These are phyloP conservation scores for Tilletiopsis washingtonensis DNA, from an alignment of 1,284 basidiomycete species.

Conservation along the genomic window DNA sequence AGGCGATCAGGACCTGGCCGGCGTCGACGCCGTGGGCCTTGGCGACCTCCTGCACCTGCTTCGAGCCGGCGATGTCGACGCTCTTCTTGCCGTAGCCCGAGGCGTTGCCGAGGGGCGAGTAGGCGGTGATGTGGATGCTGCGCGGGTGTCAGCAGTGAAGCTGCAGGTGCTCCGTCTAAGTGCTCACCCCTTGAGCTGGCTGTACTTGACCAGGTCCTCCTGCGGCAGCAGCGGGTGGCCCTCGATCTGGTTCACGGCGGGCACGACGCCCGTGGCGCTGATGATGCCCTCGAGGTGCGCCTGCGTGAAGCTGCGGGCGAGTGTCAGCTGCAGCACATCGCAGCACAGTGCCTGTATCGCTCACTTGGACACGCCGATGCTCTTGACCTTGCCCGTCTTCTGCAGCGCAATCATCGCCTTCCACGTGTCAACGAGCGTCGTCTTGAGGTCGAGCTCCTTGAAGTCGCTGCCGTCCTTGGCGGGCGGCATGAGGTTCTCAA, in stretches of 20 bases:
- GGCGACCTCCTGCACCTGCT: conserved; percentile 44
- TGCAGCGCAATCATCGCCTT: conserved; percentile 63
- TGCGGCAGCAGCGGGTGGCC: conserved; percentile 59
- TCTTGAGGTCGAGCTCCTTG: conserved; percentile 57
- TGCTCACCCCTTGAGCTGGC: conserved; percentile 27
- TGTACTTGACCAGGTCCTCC: conserved; percentile 37
- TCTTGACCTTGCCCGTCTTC: conserved; percentile 46
- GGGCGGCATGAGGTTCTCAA: conserved; percentile 53
- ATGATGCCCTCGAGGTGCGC: conserved; percentile 63
- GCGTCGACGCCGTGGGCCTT: conserved; percentile 43
- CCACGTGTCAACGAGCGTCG: conserved; percentile 69
- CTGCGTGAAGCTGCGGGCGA: conserved; percentile 74
- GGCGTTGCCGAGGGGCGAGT: conserved; percentile 49
- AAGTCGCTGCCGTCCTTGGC: conserved; percentile 49
- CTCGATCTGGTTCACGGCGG: conserved; percentile 75
- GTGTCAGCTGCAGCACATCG: no score
- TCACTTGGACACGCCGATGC: conserved; percentile 45
- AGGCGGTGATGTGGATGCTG: conserved; percentile 44
- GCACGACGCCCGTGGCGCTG: conserved; percentile 65
- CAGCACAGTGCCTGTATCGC: conserved; percentile 32
- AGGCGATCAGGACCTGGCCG: conserved; percentile 48
- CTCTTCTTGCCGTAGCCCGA: neutral
- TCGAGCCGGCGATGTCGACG: conserved; percentile 36
- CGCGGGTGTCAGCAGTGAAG: no score
- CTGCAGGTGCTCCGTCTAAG: no score